Conservation (phyloP, 1,284 basidiomycete species). For the Apiotrichum brassicae region DNA sequence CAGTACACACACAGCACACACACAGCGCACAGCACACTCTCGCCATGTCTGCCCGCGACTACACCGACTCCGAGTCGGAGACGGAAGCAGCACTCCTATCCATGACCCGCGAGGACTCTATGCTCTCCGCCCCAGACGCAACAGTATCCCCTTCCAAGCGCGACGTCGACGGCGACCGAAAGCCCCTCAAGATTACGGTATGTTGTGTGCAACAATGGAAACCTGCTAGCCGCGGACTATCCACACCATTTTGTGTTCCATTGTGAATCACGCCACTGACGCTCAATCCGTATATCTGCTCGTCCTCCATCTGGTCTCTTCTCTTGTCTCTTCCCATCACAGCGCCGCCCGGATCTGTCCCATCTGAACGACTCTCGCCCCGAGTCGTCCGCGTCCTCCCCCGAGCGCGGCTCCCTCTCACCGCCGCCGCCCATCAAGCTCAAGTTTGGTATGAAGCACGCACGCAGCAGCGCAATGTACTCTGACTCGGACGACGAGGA, state of each 20-base stretch:
- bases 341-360: constrained; percentile 9
- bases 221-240: too few species aligned
- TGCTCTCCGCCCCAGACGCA: neutral
- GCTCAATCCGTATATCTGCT: too few species aligned
- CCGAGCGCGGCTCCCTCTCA: constrained; percentile 24
- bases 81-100: constrained; percentile 5
- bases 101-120: neutral
- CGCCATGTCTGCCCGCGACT: constrained; percentile 19
- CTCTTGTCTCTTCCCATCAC: neutral
- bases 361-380: neutral
- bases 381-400: neutral
- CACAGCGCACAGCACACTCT: too few species aligned
- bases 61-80: constrained; percentile 30
- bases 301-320: neutral
- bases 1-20: too few species aligned
- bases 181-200: constrained; percentile 6
- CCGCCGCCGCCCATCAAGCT: constrained; percentile 35
- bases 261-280: too few species aligned
- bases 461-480: constrained; percentile 16
- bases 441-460: constrained; percentile 21
- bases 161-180: neutral
- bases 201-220: neutral
- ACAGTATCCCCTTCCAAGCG: neutral
- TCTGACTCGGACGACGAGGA: constrained; percentile 32
- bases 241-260: too few species aligned